Evolutionary conservation across 192 early-diverging fungal genomes (phyloP), one percentile per base, ranked within the genome.

Genomic region (Umbelopsis isabellina): DNA sequence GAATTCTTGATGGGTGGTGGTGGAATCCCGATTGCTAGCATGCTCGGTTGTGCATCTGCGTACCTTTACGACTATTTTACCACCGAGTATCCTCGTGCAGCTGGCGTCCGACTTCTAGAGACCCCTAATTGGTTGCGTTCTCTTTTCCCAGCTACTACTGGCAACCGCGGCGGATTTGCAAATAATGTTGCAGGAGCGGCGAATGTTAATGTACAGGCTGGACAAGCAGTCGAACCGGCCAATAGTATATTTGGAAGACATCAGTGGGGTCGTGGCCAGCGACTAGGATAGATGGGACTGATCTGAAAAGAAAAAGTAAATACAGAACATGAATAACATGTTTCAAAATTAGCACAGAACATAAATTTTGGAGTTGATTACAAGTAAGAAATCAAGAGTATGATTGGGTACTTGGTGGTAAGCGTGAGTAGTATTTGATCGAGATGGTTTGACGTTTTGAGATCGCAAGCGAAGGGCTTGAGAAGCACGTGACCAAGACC

Each of bases 11-110:
- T 77, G 61, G 45, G 37, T 45, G 77, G 78, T 30, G 79, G 80
- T 4, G 67, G 67, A 0, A 58, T 80, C 2, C 86, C 90, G 6
- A 80, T 81, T 66, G 67, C 49, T 12, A 86, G 87, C 72, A 41
- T 91, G 21, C 77, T 87, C n/a, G 95, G 95, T 0, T 84, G 89
- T 66, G 76, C 80, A 12, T 84, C 90, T 0, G 90, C 87, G 0
- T 90, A 92, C 65, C 22, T 91, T 10, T 94, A 92, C 81, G 88
- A 91, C 79, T 94, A 90, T 72, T 73, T 94, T 23, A 82, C 88
- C 15, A 79, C 83, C 8, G 82, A 89, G 9, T 85, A 92, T 78
- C 92, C 92, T 6, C 75, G 80, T 7, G 84, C 79, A 46, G 88
- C 89, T 46, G 90, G 92, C 4, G 79, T 80, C 20, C 80, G 85